A percentile compares a stretch with the other conserved stretches of the same genome.
Evolutionary conservation across 345 rosid genomes (phyloP).

Genomic region (Lumnitzera racemosa): DNA sequence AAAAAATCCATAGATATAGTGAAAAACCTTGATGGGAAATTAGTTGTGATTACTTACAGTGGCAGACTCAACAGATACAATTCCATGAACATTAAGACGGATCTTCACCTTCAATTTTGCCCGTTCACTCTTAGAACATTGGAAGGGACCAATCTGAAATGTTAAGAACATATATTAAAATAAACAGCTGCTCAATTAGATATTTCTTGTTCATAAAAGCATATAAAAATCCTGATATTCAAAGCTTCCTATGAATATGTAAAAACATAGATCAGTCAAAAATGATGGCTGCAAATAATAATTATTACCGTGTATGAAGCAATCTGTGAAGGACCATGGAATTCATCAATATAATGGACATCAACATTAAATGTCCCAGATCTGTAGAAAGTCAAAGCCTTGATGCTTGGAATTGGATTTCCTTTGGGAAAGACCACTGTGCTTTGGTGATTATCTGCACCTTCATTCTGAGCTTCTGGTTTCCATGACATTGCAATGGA

Average conservation of each 20-base stretch:
- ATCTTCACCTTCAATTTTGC: constrained; percentile 86
- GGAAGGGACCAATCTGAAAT: constrained; percentile 89
- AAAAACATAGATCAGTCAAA: neutral
- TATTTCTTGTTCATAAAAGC: neutral
- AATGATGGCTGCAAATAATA: neutral
- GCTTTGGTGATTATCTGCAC: constrained; percentile 62
- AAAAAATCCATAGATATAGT: too few species aligned
- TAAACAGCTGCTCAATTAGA: constrained; percentile 1
- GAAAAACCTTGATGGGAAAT: too few species aligned
- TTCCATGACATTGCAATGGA: constrained; percentile 77
- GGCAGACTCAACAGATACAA: constrained; percentile 79
- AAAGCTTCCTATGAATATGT: too few species aligned
- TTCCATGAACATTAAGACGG: constrained; percentile 80
- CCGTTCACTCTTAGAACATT: constrained; percentile 54
- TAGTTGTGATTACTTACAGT: constrained; percentile 36
- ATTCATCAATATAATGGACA: constrained; percentile 64
- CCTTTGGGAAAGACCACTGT: constrained; percentile 82
- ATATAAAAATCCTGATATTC: too few species aligned
- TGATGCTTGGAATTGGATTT: constrained; percentile 75
- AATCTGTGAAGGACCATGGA: constrained; percentile 66
- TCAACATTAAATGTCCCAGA: constrained; percentile 70
- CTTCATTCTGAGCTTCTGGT: constrained; percentile 59
- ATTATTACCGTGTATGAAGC: constrained; percentile 62
- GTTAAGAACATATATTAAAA: constrained; percentile 7
- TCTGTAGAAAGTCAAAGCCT: constrained; percentile 78